Conservation (phyloP, 2,329 filamentous ascomycete genomes). For the Chrysoporthe puriensis region DNA sequence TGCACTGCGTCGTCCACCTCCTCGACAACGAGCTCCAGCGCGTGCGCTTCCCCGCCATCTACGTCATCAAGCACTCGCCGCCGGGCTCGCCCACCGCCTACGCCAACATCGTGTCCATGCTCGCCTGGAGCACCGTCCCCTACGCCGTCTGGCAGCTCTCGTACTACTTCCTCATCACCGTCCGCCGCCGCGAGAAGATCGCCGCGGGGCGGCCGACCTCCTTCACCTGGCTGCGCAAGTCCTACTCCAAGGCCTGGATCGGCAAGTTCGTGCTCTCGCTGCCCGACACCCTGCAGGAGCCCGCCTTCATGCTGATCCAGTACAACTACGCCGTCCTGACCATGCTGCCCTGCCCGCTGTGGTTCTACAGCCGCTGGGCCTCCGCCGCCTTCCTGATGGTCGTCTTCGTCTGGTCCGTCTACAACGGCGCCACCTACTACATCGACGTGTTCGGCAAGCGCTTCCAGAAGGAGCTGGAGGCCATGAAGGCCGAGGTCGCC, state of each 20-base stretch:
- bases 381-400: conserved; percentile 75
- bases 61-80: conserved; percentile 71
- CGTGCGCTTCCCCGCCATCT: conserved; percentile 80
- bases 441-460: conserved; percentile 97
- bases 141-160: conserved; percentile 90
- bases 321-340: conserved; percentile 89
- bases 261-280: conserved; percentile 82
- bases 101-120: conserved; percentile 77
- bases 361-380: conserved; percentile 88
- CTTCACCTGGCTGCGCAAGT: conserved; percentile 94
- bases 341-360: conserved; percentile 91
- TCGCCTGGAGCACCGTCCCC: conserved; percentile 90
- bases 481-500: conserved; percentile 83
- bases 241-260: conserved; percentile 87
- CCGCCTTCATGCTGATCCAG: conserved; percentile 95
- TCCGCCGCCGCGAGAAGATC: conserved; percentile 93
- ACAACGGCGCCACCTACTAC: conserved; percentile 97
- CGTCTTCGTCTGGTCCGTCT: conserved; percentile 93
- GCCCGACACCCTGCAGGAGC: conserved; percentile 76
- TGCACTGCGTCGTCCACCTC: conserved; percentile 91
- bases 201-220: conserved; percentile 93
- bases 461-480: conserved; percentile 94
- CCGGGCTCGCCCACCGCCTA: conserved; percentile 81
- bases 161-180: conserved; percentile 95
- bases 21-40: conserved; percentile 67